These are phyloP conservation scores for Candida tetrigidarum DNA, from an alignment of 1,139 yeast genomes.

Conservation along the genomic window DNA sequence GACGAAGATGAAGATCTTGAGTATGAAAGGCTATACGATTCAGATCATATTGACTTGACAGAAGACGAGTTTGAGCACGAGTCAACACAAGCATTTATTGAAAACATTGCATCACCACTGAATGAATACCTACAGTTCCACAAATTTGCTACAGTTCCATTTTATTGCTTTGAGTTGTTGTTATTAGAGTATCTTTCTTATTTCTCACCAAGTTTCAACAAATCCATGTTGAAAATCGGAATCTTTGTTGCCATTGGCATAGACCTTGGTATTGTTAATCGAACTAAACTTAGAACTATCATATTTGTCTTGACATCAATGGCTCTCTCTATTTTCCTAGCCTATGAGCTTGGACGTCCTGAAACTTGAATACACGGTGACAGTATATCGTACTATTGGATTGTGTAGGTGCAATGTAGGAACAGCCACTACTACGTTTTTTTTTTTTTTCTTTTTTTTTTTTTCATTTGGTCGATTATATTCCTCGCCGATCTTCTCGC, in stretches of 20 bases:
- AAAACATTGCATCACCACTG: background rate
- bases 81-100: background rate
- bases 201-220: slow-evolving; percentile 11
- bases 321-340: slow-evolving; percentile 11
- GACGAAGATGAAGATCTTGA: slow-evolving; percentile 17
- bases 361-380: background rate
- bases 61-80: slow-evolving; percentile 11
- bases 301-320: slow-evolving; percentile 13
- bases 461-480: too few species aligned
- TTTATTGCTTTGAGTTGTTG: slow-evolving; percentile 15
- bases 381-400: too few species aligned
- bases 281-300: slow-evolving; percentile 9
- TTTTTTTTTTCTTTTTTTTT: background rate
- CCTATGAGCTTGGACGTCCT: slow-evolving; percentile 10
- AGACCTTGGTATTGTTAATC: slow-evolving; percentile 10
- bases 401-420: too few species aligned
- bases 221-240: slow-evolving; percentile 12
- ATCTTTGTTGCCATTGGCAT: slow-evolving; percentile 10
- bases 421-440: background rate
- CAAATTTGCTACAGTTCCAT: slow-evolving; percentile 6
- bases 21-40: slow-evolving; percentile 12
- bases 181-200: slow-evolving; percentile 16
- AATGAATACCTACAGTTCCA: slow-evolving; percentile 2
- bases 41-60: slow-evolving; percentile 17
- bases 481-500: too few species aligned